Base-by-base conservation (phyloP, 495 filamentous ascomycete genomes). In the Penicillium canariense region DNA sequence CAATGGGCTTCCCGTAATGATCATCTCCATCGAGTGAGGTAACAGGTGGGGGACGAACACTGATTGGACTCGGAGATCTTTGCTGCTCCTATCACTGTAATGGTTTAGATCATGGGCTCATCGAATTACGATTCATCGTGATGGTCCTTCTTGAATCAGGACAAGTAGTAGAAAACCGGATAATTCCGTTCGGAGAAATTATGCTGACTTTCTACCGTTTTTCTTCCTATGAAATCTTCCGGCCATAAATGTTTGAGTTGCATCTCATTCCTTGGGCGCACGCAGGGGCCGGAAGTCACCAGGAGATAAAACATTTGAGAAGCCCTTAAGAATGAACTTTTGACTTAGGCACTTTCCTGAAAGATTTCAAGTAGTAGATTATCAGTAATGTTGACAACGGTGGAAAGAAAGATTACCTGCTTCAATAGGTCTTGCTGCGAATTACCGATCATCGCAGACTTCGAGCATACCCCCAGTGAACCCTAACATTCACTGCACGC, bases 1-100 rank as follows among this genome's bases (percentile, higher is more conserved):
- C 15, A 40, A 51, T 58, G 31, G 46, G n/a, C 27, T 34, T 52
- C 44, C 51, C 45, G 15, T 28, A 11, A 17, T 25, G 4, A 43
- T 52, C 34, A 20, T 17, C 30, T 52, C 43, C 38, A 26, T 34
- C 22, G 6, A 17, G 17, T 3, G 2, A 22, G 12, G 2, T 22
- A 20, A 22, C 36, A 23, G 36, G 38, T 48, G n/a, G 56, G 18
- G 32, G 6, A 27, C 7, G 0, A 14, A 6, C 17, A 14, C 4
- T 32, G 2, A 47, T 57, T 52, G 54, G 34, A 9, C 12, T 7
- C 23, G 32, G 30, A 38, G 14, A 11, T 49, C 26, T 12, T 6
- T 20, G 14, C 6, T 18, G 2, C 4, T 28, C 32, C 17, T 18
- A 26, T 39, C n/a, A 5, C 1, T 10, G 34, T 50, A 9, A 5